Base-by-base conservation (phyloP, 495 filamentous ascomycete genomes). In the Pyrenula massariospora region DNA sequence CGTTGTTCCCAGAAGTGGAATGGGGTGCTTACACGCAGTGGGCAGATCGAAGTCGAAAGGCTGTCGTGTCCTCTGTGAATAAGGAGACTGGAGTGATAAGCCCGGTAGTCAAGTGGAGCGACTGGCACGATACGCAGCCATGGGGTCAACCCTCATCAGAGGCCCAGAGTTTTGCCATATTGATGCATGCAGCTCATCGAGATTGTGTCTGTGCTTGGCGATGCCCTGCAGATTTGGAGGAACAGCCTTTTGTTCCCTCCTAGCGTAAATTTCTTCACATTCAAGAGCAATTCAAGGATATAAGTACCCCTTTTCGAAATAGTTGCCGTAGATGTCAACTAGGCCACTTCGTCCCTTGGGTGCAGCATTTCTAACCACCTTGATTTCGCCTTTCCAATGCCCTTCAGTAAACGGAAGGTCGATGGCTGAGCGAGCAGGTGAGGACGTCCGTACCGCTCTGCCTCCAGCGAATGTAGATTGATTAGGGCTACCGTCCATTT, bases 351-450 rank as follows among this genome's bases (percentile, higher is more conserved):
- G 68, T 2, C 66, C 69, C 56, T 73, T 73, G 0, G 71, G 69
- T 25, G 67, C 64, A 12, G 73, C 62, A 59, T 76, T 75, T 22
- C 73, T 61, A 19, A 79, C 66, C 54, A 80, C 61, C 59, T 78
- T 77, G 8, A 80, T 69, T 50, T 80, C 76, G n/a, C 77, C 77
- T 19, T 74, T 75, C 77, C 77, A 80, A 58, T 78, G 67, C 0
- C 77, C 77, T 23, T 77, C 75, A 1, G 77, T 70, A 42, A 42
- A 60, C 68, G 71, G 22, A 57, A 12, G 60, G 56, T 47, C 61
- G 52, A 12, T 36, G 15, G 48, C 12, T 12, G 22, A 59, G 55
- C 3, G 67, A 61, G 48, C 56, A 60, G 25, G 58, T 57, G 23
- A 61, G 60, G 21, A 59, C 59, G 22, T 48, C 54, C 0, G 65